Percentiles rank a stretch among this genome's conserved stretches.
phyloP scores from a whole-genome alignment of 2,329 filamentous ascomycete genomes.

The Trichoderma afroharzianum region DNA sequence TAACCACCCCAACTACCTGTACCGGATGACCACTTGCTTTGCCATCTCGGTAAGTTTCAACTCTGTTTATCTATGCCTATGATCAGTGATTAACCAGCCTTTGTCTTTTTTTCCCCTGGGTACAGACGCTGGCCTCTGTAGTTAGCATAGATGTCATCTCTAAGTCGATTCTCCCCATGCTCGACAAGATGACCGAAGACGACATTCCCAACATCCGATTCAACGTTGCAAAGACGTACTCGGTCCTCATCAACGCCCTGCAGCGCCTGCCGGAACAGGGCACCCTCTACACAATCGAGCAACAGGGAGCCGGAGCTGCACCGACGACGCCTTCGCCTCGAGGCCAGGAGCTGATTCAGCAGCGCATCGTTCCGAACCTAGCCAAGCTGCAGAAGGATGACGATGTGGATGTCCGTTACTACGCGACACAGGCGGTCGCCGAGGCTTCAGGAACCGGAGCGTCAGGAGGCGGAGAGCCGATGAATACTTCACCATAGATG shows the following conservation, averaged over 20 bases:
- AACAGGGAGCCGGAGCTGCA: conserved; percentile 59
- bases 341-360: conserved; percentile 76
- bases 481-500: conserved; percentile 64
- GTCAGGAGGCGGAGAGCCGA: conserved; percentile 49
- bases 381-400: conserved; percentile 96
- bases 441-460: conserved; percentile 42
- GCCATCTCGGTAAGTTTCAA: conserved; percentile 79
- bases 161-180: conserved; percentile 89
- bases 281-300: conserved; percentile 80
- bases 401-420: conserved; percentile 97
- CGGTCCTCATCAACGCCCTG: conserved; percentile 83
- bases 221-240: conserved; percentile 98
- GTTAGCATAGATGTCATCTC: conserved; percentile 92
- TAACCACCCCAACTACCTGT: conserved; percentile 96
- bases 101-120: not conserved
- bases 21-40: conserved; percentile 99
- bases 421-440: conserved; percentile 83
- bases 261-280: conserved; percentile 86
- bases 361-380: conserved; percentile 82
- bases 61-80: too few species aligned
- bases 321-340: conserved; percentile 63
- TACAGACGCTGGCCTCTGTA: conserved; percentile 87
- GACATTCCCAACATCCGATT: conserved; percentile 99
- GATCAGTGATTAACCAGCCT: not conserved
- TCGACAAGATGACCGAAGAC: conserved; percentile 88